phyloP scores from a whole-genome alignment of 2,329 filamentous ascomycete genomes.

The Ophiostoma quercus region DNA sequence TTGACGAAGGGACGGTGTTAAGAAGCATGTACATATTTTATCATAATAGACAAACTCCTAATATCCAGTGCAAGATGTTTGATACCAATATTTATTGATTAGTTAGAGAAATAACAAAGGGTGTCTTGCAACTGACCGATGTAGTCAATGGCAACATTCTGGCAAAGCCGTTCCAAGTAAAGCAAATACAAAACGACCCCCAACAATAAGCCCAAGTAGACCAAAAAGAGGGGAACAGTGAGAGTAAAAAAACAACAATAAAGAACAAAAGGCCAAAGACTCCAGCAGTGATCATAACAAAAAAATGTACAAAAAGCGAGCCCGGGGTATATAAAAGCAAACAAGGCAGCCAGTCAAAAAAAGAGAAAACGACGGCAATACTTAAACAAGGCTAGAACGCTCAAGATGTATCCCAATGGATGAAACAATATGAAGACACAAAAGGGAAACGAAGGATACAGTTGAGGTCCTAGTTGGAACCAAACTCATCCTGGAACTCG shows the following conservation, averaged over 20 bases:
- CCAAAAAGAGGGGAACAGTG: not conserved
- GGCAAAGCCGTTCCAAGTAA: not conserved
- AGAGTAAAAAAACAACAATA: not conserved
- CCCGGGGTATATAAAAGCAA: not conserved
- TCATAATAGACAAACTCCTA: conserved; percentile 10
- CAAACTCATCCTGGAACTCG: conserved; percentile 6
- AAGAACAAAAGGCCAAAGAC: not conserved
- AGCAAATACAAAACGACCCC: no score
- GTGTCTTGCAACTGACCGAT: not conserved
- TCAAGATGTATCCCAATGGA: not conserved
- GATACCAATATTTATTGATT: not conserved
- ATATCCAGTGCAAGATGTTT: not conserved
- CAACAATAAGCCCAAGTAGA: no score
- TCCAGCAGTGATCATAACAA: not conserved
- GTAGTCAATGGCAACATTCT: not conserved
- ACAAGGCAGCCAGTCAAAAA: not conserved
- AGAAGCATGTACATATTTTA: conserved; percentile 8
- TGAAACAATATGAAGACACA: not conserved
- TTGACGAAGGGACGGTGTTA: not conserved
- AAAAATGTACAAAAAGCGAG: not conserved
- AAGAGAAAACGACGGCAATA: not conserved
- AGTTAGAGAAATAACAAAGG: not conserved
- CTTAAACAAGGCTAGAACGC: not conserved
- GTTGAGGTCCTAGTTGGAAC: not conserved
- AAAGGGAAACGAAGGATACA: not conserved